Base-by-base conservation (phyloP, 1,284 basidiomycete species). In the Apiotrichum veenhuisii region DNA sequence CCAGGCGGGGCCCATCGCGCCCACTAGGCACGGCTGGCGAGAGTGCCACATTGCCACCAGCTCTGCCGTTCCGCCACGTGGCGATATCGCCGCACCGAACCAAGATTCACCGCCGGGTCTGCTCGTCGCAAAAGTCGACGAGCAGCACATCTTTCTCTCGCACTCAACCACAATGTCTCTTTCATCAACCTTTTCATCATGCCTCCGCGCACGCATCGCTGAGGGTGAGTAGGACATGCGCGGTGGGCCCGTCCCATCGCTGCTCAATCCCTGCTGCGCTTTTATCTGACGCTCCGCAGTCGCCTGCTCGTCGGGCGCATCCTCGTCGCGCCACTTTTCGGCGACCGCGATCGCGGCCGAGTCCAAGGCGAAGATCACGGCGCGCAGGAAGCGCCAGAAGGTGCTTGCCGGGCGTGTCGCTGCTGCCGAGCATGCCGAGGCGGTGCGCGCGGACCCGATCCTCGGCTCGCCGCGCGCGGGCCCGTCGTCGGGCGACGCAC, bases 391-490 rank as follows among this genome's bases (percentile, higher is more conserved):
- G 54, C 50, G 52, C 25, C 40, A 49, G 17, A 63, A 63, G 54
- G 55, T 58, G 23, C 34, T 58, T 2, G 40, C 45, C 20, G 40
- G 37, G n/a, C 58, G 62, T 10, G 34, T 27, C 11, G 43, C 23
- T 15, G 27, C 26, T 7, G 54, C 51, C 0, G 34, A 42, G 18
- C 49, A 36, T 10, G 51, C 45, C 17, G 49, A 37, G 30, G 62
- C 58, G 22, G 40, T 33, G 10, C 36, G 27, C 23, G 53, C 55
- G n/a, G 53, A 63, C 55, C 62, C 53, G 10, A 47, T 58, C 4
- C 58, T 60, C n/a, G 62, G 62, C 20, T 60, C 62, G 22, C 54
- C 55, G 23, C 44, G 52, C 26, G 41, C 26, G 18, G 62, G 58
- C n/a, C 58, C 62, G 26, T 50, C 50, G 34, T 47, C 53, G n/a